phyloP scores from a whole-genome alignment of 352 stramenopile genomes.

The Phytophthora rubi region DNA sequence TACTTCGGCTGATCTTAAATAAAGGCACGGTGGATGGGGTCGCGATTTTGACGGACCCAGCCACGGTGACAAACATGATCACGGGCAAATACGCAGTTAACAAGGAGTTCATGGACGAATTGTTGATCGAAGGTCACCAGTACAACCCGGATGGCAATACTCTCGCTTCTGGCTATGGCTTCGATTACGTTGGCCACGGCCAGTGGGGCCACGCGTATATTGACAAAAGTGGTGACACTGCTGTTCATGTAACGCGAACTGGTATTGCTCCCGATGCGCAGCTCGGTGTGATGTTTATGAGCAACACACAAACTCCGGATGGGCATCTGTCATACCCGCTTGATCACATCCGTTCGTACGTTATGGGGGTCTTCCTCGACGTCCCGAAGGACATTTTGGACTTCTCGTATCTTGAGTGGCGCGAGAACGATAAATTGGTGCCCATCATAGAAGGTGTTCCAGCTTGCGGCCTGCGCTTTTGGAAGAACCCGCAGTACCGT shows the following conservation, averaged over 20 bases:
- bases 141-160: slow-evolving; percentile 55
- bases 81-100: slow-evolving; percentile 58
- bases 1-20: slow-evolving; percentile 66
- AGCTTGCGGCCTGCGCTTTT: slow-evolving; percentile 50
- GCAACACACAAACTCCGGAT: slow-evolving; percentile 56
- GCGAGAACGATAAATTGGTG: slow-evolving; percentile 39
- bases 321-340: slow-evolving; percentile 49
- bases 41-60: slow-evolving; percentile 49
- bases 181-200: slow-evolving; percentile 60
- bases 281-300: slow-evolving; percentile 66
- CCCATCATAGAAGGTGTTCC: slow-evolving; percentile 41
- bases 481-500: slow-evolving; percentile 42
- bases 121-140: slow-evolving; percentile 53
- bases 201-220: slow-evolving; percentile 72
- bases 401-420: slow-evolving; percentile 45
- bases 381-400: slow-evolving; percentile 63
- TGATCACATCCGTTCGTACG: slow-evolving; percentile 70
- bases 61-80: slow-evolving; percentile 59
- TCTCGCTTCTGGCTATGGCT: slow-evolving; percentile 65
- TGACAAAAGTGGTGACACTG: slow-evolving; percentile 73
- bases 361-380: slow-evolving; percentile 72
- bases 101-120: slow-evolving; percentile 43
- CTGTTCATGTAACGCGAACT: slow-evolving; percentile 60
- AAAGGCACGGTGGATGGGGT: slow-evolving; percentile 65
- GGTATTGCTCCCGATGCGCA: slow-evolving; percentile 52